Base-by-base conservation (phyloP, 2,329 filamentous ascomycete species). In the Diaporthe sp. region DNA sequence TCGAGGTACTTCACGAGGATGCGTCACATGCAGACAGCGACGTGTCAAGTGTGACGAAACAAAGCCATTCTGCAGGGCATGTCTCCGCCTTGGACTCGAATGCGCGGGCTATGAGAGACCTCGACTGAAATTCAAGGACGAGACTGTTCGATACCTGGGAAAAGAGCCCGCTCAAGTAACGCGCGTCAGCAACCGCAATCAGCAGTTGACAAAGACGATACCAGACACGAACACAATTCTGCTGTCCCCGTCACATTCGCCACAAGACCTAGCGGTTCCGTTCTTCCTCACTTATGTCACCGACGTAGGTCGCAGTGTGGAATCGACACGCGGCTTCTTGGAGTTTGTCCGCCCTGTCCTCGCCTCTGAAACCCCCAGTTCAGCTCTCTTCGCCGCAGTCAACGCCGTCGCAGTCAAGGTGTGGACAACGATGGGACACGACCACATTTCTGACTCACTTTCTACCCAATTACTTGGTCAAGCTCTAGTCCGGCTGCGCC, bases 261-360 rank as follows among this genome's bases (percentile, higher is more conserved):
- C 58, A 44, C 58, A 61, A 27, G 58, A 44, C 9, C 37, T 44
- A 27, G 37, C 58, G 12, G 35, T 61, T 30, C 37, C n/a, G 27
- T 61, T 61, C 58, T 61, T 61, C 8, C 58, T 61, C 15, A 61
- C 58, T 12, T 61, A 61, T 27, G 15, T 61, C 37, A 61, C 58
- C 32, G 58, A 39, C 12, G 25, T 61, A 0, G 58, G 58, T 12
- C 58, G 58, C 37, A 61, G 58, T 22, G 13, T 61, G 37, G 37
- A 44, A 30, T 61, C 58, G n/a, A 61, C 58, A 27, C 37, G 58
- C 37, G 58, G 58, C 35, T 61, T 42, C 58, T 25, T 61, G 58
- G 37, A 61, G 37, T 61, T 61, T 30, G 37, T 61, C 37, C 58
- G 58, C n/a, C 58, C 58, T 10, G 37, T 30, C 37, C 35, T 61